phyloP scores from a whole-genome alignment of 2,329 filamentous ascomycete species.

The Claviceps sorghi region DNA sequence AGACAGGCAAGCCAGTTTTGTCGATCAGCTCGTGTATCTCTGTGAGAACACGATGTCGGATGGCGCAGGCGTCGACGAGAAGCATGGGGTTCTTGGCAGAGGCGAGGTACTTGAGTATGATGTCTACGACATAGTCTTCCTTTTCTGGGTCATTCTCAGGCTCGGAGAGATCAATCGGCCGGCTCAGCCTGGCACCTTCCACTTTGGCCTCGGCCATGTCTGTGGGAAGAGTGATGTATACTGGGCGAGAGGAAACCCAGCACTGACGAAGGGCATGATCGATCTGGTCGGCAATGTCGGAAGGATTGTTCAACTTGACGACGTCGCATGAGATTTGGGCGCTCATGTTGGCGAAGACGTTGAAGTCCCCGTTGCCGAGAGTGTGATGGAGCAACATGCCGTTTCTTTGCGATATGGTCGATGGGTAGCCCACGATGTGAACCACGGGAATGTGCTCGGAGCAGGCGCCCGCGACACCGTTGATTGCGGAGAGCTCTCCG shows the following conservation, averaged over 20 bases:
- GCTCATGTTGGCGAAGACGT: constrained; percentile 70
- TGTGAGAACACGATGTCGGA: constrained; percentile 56
- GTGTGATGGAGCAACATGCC: constrained; percentile 49
- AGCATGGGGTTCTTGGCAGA: constrained; percentile 62
- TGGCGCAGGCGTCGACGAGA: constrained; percentile 69
- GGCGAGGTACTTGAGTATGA: constrained; percentile 59
- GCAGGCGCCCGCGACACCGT: constrained; percentile 59
- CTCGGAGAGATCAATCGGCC: constrained; percentile 50
- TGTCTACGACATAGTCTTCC: constrained; percentile 71
- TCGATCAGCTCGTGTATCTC: constrained; percentile 61
- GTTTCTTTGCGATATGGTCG: constrained; percentile 31
- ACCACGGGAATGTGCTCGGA: constrained; percentile 59
- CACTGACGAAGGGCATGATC: constrained; percentile 65
- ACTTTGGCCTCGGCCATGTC: constrained; percentile 68
- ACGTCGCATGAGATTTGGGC: constrained; percentile 55
- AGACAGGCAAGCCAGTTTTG: constrained; percentile 62
- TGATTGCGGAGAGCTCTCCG: constrained; percentile 58
- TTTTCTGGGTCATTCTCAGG: constrained; percentile 52
- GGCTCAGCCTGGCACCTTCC: constrained; percentile 57
- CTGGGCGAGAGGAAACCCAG: constrained; percentile 58
- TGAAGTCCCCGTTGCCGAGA: constrained; percentile 65
- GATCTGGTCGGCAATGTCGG: constrained; percentile 58
- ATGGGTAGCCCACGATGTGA: constrained; percentile 47
- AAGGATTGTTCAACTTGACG: constrained; percentile 54
- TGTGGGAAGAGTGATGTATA: constrained; percentile 72